These are phyloP conservation scores for Lupinus albus DNA, from an alignment of 306 rosid species.

Conservation along the genomic window DNA sequence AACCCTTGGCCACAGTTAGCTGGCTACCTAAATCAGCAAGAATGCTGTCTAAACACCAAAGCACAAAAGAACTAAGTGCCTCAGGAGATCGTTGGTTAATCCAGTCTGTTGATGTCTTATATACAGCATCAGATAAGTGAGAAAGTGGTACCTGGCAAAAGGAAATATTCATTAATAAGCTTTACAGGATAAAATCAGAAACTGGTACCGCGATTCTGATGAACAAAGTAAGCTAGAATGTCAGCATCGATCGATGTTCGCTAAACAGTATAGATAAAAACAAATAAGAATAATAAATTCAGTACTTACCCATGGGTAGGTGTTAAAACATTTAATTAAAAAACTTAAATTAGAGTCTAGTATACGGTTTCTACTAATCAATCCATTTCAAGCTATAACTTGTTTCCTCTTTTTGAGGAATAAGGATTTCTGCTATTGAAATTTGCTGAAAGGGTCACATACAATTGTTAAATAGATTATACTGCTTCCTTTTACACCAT, in stretches of 20 bases:
- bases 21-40: slow-evolving; percentile 71
- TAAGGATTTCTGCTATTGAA: too few species aligned
- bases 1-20: slow-evolving; percentile 63
- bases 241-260: not conserved
- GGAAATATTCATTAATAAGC: slow-evolving; percentile 22
- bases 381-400: too few species aligned
- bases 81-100: slow-evolving; percentile 61
- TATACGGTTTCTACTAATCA: too few species aligned
- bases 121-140: slow-evolving; percentile 71
- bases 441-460: not conserved
- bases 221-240: slow-evolving; percentile 15
- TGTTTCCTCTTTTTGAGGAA: too few species aligned
- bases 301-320: not conserved
- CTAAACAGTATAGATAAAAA: slow-evolving; percentile 9
- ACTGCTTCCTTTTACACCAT: not conserved
- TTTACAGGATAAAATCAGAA: slow-evolving; percentile 24
- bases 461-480: not conserved
- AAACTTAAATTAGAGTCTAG: not conserved
- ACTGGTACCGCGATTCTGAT: slow-evolving; percentile 16
- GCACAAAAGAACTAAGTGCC: slow-evolving; percentile 64
- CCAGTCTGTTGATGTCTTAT: slow-evolving; percentile 81
- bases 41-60: slow-evolving; percentile 78
- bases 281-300: not conserved
- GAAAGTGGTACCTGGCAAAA: slow-evolving; percentile 70
- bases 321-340: not conserved